A percentile compares a stretch with the other conserved stretches of the same genome.
These are phyloP conservation scores for Kwoniella europaea DNA, from an alignment of 768 basidiomycete genomes.

Conservation along the genomic window DNA sequence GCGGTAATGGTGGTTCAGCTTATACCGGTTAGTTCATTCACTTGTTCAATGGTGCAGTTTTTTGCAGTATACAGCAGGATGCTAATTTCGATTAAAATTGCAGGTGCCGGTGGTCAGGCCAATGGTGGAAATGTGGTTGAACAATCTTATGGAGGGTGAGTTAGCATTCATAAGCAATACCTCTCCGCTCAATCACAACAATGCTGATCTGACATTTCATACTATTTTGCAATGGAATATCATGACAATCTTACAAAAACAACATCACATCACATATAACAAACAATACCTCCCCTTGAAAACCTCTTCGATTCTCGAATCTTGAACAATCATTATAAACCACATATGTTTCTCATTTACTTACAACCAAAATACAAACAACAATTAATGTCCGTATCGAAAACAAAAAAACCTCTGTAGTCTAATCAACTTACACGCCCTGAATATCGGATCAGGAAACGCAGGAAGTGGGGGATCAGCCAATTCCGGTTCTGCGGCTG, in stretches of 20 bases:
- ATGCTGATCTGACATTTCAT: background rate
- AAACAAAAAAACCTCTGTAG: slow-evolving; percentile 10
- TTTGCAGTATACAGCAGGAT: background rate
- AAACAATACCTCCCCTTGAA: too few relatives aligned
- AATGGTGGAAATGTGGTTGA: slow-evolving; percentile 36
- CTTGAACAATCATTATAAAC: background rate
- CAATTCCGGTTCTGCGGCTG: slow-evolving; percentile 41
- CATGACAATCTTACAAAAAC: background rate
- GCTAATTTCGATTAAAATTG: too few relatives aligned
- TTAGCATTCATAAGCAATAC: too few relatives aligned
- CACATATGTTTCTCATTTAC: background rate
- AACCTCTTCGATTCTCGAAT: background rate
- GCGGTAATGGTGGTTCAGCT: slow-evolving; percentile 28
- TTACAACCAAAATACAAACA: background rate
- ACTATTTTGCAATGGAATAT: background rate
- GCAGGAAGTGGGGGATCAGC: slow-evolving; percentile 48
- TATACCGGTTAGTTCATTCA: slow-evolving; percentile 23
- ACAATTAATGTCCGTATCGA: background rate
- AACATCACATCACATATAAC: background rate
- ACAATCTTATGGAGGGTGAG: slow-evolving; percentile 32
- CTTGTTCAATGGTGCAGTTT: background rate
- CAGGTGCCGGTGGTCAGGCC: slow-evolving; percentile 42
- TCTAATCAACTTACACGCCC: slow-evolving; percentile 44
- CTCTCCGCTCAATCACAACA: too few relatives aligned
- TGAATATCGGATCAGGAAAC: slow-evolving; percentile 48